Percentiles rank a stretch among this genome's conserved stretches.
Conservation (phyloP, 2,329 filamentous ascomycete genomes). For the Ceratocystis albifundus region DNA sequence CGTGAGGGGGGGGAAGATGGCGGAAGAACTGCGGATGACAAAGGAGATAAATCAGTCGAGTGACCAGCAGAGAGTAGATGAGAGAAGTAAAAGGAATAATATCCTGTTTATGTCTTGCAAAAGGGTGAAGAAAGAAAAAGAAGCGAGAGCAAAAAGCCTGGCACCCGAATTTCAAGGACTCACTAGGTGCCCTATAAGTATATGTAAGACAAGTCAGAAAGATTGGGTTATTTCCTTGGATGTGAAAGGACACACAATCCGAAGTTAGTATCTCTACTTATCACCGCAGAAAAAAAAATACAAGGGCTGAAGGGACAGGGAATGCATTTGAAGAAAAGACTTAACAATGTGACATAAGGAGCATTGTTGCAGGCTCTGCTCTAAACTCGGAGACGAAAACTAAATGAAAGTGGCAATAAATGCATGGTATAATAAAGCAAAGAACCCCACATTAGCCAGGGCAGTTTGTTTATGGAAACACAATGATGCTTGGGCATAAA, state of each 20-base stretch:
- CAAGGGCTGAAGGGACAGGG: not conserved
- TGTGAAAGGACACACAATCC: constrained; percentile 3
- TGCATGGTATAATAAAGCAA: not conserved
- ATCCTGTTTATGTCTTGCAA: not conserved
- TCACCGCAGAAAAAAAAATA: not conserved
- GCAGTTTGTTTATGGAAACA: not conserved
- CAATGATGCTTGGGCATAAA: constrained; percentile 3
- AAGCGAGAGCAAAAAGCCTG: not conserved
- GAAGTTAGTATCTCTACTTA: not conserved
- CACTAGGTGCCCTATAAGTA: not conserved
- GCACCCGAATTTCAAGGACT: not conserved
- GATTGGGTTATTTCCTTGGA: not conserved
- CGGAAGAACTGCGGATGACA: not conserved
- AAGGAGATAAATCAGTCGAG: not conserved
- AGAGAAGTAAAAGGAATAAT: not conserved
- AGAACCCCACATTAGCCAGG: not conserved
- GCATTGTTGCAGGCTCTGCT: not conserved
- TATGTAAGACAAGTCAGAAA: not conserved
- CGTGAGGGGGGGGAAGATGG: not conserved
- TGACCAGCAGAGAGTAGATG: not conserved
- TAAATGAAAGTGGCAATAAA: constrained; percentile 1
- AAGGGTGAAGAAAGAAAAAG: not conserved
- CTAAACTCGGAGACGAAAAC: not conserved
- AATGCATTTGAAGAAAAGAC: not conserved
- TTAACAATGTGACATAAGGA: not conserved